phyloP scores from a whole-genome alignment of 139 green algal species.

The Spirogloea muscicola region DNA sequence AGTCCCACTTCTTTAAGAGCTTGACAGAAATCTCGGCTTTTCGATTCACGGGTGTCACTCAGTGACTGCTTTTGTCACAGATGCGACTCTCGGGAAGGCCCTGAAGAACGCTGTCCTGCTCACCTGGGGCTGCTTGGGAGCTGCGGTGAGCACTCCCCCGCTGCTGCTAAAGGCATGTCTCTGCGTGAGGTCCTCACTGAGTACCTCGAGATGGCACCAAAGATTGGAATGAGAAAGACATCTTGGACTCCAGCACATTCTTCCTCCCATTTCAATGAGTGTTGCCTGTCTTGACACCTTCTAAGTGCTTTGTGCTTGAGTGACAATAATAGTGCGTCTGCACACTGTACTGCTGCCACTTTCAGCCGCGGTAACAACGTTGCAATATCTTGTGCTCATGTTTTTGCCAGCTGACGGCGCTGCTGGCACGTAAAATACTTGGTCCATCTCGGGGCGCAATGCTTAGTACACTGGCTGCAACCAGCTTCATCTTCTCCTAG shows the following conservation, averaged over 20 bases:
- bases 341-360: background rate
- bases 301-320: too few relatives aligned
- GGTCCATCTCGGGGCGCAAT: background rate
- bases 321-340: too few relatives aligned
- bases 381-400: background rate
- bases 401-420: background rate
- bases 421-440: conserved; percentile 1
- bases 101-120: conserved; percentile 4
- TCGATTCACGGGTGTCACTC: too few relatives aligned
- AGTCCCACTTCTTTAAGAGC: too few relatives aligned
- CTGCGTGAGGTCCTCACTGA: too few relatives aligned
- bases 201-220: too few relatives aligned
- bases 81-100: background rate
- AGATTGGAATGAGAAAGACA: too few relatives aligned
- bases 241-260: too few relatives aligned
- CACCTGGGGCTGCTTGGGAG: background rate
- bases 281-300: too few relatives aligned
- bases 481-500: conserved; percentile 10
- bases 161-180: background rate
- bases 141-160: background rate
- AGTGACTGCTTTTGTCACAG: background rate
- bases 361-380: background rate
- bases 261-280: too few relatives aligned
- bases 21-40: too few relatives aligned
- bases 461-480: background rate